Base-by-base conservation (phyloP, 306 rosid genomes). In the Castanea mollissima region DNA sequence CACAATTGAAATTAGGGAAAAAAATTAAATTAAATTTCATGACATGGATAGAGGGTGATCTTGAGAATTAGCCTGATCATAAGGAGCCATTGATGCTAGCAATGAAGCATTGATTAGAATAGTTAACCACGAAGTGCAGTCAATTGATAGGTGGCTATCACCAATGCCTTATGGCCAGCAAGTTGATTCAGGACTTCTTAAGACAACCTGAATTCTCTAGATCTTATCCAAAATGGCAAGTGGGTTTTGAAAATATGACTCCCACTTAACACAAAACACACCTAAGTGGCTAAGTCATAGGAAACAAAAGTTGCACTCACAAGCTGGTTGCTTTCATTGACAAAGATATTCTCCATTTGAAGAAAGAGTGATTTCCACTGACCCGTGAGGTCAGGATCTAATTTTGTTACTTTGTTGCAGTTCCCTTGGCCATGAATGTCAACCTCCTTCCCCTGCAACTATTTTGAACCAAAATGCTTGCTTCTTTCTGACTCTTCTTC, bases 331-430 rank as follows among this genome's bases (percentile, higher is more conserved):
- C 80, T 83, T 79, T 95, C 99, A 9, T 82, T 81, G n/a, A 79
- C 86, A 67, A 91, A 82, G 63, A 70, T 81, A 71, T 82, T 89
- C 81, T 91, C 96, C 97, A 88, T 88, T 58, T 86, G 89, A 85
- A 73, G 84, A 84, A 93, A 95, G 65, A 95, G 97, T 8, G 98
- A 83, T 79, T 86, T 91, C 98, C 97, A 95, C 74, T 93, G 98
- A 78, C 85, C 87, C 76, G 87, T 80, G 63, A 95, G 97, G 76
- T 85, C 85, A 64, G 76, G 63, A 72, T 91, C 99, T 52, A 89
- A 78, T 70, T 86, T 85, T 32, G 86, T 71, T 4, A 89, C 79
- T 44, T 86, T 90, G 27, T 46, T 23, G 23, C 77, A 34, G 27
- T 65, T 84, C 73, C 85, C 87, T 64, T 65, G 87, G 73, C 63